Evolutionary conservation across 805 yeast genomes (phyloP).

Genomic region (Torulaspora indica): DNA sequence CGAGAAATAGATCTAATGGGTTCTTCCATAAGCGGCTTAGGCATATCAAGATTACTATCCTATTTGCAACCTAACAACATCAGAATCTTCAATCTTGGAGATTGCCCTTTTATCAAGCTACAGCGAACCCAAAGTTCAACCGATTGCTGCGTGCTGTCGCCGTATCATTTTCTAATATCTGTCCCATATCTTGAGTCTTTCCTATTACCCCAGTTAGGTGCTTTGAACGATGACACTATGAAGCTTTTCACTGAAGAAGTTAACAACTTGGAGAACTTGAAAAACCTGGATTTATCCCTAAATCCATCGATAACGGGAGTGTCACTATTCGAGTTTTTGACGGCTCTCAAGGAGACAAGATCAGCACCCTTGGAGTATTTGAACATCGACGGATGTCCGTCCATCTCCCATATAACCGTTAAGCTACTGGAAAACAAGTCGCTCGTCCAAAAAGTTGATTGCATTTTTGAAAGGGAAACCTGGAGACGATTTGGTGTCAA

Average conservation of each 20-base stretch:
- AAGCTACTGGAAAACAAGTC: constrained; percentile 21
- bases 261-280: constrained; percentile 15
- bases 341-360: constrained; percentile 15
- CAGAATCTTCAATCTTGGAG: constrained; percentile 28
- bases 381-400: constrained; percentile 28
- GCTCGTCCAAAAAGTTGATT: constrained; percentile 25
- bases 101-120: constrained; percentile 24
- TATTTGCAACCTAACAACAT: constrained; percentile 13
- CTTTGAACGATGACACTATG: constrained; percentile 23
- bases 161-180: constrained; percentile 13
- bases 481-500: constrained; percentile 33
- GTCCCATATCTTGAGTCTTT: constrained; percentile 22
- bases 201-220: constrained; percentile 26
- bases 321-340: constrained; percentile 29
- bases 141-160: constrained; percentile 15
- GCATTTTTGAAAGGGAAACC: constrained; percentile 28
- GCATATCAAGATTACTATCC: constrained; percentile 18
- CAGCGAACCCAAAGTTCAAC: constrained; percentile 2
- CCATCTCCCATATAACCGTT: constrained; percentile 30
- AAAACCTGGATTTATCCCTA: constrained; percentile 29
- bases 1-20: constrained; percentile 30
- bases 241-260: constrained; percentile 16
- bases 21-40: constrained; percentile 28
- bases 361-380: constrained; percentile 21
- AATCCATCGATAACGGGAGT: constrained; percentile 33